Evolutionary conservation across 1,284 basidiomycete species (phyloP).

Genomic region (Sutorius eximius): DNA sequence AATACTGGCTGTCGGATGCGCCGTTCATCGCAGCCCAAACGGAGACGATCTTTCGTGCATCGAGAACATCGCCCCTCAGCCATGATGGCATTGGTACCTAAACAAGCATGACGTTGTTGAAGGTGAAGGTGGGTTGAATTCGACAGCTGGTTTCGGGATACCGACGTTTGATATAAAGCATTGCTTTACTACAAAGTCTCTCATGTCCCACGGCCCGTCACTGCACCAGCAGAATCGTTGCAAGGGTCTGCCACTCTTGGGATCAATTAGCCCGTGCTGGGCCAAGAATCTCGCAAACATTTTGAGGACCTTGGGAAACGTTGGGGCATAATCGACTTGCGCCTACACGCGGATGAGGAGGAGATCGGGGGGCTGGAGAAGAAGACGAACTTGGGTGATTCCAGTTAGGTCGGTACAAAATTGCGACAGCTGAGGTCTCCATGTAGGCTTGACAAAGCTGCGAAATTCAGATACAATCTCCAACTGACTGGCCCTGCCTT

Average conservation of each 20-base stretch:
- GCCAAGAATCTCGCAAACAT: constrained; percentile 69
- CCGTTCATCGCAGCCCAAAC: constrained; percentile 38
- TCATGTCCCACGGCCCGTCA: constrained; percentile 80
- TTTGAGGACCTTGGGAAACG: constrained; percentile 69
- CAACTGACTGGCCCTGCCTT: constrained; percentile 56
- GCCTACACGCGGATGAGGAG: constrained; percentile 45
- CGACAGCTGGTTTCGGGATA: constrained; percentile 35
- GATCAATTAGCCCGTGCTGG: constrained; percentile 64
- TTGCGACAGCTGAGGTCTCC: constrained; percentile 75
- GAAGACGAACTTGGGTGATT: constrained; percentile 76
- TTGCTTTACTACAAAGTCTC: constrained; percentile 85
- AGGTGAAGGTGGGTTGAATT: constrained; percentile 32
- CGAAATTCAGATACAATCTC: constrained; percentile 80
- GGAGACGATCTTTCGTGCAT: constrained; percentile 63
- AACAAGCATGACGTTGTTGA: constrained; percentile 11
- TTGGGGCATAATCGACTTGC: constrained; percentile 78
- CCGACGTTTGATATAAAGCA: constrained; percentile 79
- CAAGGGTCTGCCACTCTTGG: constrained; percentile 52
- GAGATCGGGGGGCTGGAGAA: not conserved
- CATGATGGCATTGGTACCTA: constrained; percentile 70
- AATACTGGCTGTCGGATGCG: constrained; percentile 24
- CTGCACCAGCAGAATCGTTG: constrained; percentile 73
- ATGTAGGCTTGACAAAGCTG: constrained; percentile 85
- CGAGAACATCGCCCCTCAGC: constrained; percentile 67
- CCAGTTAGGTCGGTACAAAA: constrained; percentile 91